Evolutionary conservation across 352 stramenopile genomes (phyloP).

Genomic region (Phytophthora ohioensis): DNA sequence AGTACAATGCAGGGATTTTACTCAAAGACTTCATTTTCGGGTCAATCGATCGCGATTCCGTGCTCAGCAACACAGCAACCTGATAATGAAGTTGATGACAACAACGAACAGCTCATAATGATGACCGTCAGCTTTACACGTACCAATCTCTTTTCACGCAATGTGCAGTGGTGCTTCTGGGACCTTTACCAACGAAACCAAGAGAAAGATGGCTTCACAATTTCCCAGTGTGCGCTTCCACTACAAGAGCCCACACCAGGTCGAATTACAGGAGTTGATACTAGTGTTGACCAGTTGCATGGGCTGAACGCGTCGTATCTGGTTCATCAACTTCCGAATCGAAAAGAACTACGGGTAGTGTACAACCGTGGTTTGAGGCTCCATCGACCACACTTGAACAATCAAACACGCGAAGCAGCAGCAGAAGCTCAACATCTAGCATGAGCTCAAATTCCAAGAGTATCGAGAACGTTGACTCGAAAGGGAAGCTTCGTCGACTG

Average conservation of each 20-base stretch:
- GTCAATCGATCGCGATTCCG: constrained; percentile 30
- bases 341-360: constrained; percentile 26
- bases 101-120: constrained; percentile 28
- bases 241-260: constrained; percentile 14
- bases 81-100: constrained; percentile 8
- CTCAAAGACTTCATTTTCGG: constrained; percentile 43
- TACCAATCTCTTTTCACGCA: constrained; percentile 32
- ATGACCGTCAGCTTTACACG: constrained; percentile 43
- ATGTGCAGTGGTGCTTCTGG: constrained; percentile 49
- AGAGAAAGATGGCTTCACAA: constrained; percentile 33
- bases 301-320: constrained; percentile 36
- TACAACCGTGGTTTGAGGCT: constrained; percentile 46
- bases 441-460: constrained; percentile 7
- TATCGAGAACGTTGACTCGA: neutral
- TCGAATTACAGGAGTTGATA: constrained; percentile 16
- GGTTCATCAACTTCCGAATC: constrained; percentile 25
- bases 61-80: neutral
- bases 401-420: constrained; percentile 5
- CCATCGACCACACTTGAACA: neutral
- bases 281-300: constrained; percentile 35
- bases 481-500: constrained; percentile 22
- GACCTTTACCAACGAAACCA: constrained; percentile 36
- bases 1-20: constrained; percentile 41
- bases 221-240: constrained; percentile 29
- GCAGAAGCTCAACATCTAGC: constrained; percentile 12